phyloP scores from a whole-genome alignment of 2,329 filamentous ascomycete genomes.

The Ophiostoma ulmi region DNA sequence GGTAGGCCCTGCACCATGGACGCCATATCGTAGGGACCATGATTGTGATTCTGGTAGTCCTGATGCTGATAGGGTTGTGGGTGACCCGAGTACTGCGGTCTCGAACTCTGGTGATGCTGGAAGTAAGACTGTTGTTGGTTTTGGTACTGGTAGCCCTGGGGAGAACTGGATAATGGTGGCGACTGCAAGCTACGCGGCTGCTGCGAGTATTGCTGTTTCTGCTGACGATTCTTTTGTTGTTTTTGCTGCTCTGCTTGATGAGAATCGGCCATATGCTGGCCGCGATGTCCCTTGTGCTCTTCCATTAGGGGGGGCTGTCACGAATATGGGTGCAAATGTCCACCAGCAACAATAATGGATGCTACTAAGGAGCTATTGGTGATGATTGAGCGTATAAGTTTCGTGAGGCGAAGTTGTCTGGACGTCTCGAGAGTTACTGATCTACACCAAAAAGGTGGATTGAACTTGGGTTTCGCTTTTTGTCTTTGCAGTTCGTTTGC shows the following conservation, averaged over 20 bases:
- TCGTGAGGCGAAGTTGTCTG: no score
- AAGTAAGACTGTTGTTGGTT: neutral
- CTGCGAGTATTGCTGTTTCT: neutral
- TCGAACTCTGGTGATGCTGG: neutral
- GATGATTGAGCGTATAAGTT: no score
- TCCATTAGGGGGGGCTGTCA: neutral
- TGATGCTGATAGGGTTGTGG: neutral
- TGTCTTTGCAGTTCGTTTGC: neutral
- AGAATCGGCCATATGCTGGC: neutral
- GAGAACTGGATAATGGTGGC: neutral
- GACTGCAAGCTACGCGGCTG: neutral
- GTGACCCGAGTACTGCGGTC: no score
- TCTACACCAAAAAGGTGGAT: no score
- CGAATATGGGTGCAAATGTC: neutral
- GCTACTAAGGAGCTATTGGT: neutral
- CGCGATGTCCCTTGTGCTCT: neutral
- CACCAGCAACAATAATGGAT: neutral
- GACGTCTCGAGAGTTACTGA: no score
- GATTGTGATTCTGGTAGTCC: neutral
- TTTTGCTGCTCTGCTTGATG: neutral
- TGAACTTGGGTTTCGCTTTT: no score
- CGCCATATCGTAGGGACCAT: neutral
- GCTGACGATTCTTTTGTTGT: neutral
- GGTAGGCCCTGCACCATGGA: neutral
- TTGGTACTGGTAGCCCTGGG: neutral